phyloP scores from a whole-genome alignment of 2,329 filamentous ascomycete species.

The Thelonectria discophora region DNA sequence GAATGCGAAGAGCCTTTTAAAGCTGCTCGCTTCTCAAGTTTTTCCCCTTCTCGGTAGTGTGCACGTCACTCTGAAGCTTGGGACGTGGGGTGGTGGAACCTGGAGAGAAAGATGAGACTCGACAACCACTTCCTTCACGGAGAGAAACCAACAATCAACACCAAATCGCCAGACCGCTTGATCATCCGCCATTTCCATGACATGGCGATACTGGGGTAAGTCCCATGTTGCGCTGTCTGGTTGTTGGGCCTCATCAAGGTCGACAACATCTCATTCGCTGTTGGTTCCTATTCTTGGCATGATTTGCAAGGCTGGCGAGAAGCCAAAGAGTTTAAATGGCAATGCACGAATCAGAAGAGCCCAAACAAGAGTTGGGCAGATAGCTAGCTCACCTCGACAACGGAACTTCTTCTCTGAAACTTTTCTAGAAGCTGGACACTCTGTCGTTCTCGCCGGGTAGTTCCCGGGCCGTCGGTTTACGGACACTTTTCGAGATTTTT shows the following conservation, averaged over 20 bases:
- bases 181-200: neutral
- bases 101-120: conserved; percentile 6
- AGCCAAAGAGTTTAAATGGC: neutral
- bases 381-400: neutral
- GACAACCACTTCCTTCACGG: conserved; percentile 7
- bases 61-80: conserved; percentile 25
- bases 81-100: conserved; percentile 26
- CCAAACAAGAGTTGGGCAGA: neutral
- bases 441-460: neutral
- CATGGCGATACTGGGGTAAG: neutral
- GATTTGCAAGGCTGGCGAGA: neutral
- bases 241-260: neutral
- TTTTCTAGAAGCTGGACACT: too few relatives aligned
- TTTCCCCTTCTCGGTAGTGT: conserved; percentile 16
- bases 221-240: neutral
- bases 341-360: conserved; percentile 1
- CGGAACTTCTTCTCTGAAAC: neutral
- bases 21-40: conserved; percentile 15
- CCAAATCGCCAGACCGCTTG: conserved; percentile 4
- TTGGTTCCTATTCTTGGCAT: neutral
- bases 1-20: conserved; percentile 6
- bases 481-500: neutral
- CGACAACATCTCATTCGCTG: neutral
- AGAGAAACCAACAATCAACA: conserved; percentile 3
- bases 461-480: neutral